phyloP scores from a whole-genome alignment of 106 monocot species.

The Hemerocallis citrina region DNA sequence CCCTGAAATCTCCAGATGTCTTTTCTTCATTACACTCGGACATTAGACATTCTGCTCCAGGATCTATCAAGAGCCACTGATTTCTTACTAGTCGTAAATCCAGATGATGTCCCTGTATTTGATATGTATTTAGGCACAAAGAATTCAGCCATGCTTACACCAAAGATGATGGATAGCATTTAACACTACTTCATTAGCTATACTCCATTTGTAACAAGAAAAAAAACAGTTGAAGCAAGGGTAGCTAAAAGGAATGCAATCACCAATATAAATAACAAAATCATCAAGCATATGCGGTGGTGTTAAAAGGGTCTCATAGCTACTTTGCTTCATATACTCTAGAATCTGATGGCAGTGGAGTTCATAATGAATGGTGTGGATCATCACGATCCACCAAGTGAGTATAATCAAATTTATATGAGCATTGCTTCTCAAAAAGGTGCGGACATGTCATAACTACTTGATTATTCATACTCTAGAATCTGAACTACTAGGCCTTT shows the following conservation, averaged over 20 bases:
- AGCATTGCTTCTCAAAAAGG: too few relatives aligned
- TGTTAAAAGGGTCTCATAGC: too few relatives aligned
- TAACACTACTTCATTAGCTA: background rate
- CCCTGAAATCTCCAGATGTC: conserved; percentile 88
- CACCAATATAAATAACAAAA: background rate
- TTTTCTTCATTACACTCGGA: conserved; percentile 95
- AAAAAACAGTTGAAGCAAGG: background rate
- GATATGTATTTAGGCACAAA: background rate
- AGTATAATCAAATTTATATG: too few relatives aligned
- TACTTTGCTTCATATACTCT: too few relatives aligned
- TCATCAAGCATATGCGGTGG: background rate
- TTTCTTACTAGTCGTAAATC: conserved; percentile 88
- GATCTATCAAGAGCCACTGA: conserved; percentile 97
- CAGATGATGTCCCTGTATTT: conserved; percentile 85
- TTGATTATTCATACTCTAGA: too few relatives aligned
- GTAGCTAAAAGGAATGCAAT: background rate
- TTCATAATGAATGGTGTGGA: too few relatives aligned
- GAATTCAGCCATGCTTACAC: background rate
- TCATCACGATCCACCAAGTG: too few relatives aligned
- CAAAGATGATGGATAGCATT: background rate
- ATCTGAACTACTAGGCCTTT: too few relatives aligned
- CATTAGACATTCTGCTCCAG: conserved; percentile 89
- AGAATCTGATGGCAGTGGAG: too few relatives aligned
- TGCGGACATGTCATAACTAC: too few relatives aligned
- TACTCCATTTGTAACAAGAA: background rate